Conservation (phyloP, 108 stramenopile species). For the Bacterosira constricta region DNA sequence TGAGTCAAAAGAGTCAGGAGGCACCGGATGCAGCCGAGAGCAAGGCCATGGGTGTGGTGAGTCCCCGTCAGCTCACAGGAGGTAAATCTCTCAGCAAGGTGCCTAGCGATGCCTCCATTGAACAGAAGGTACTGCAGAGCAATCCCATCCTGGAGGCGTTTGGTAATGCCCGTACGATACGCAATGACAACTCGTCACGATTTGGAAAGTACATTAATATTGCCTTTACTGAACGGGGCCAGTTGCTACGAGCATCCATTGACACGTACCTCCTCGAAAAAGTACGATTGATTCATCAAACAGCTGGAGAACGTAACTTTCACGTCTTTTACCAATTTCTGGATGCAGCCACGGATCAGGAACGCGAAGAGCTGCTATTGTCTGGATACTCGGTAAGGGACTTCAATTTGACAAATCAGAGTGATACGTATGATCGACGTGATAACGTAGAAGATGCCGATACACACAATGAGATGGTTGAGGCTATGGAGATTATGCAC, state of each 20-base stretch:
- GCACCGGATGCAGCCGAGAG: slow-evolving; percentile 15
- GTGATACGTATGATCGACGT: slow-evolving; percentile 55
- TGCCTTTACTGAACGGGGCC: slow-evolving; percentile 58
- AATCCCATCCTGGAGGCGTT: slow-evolving; percentile 93
- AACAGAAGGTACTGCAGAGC: slow-evolving; percentile 83
- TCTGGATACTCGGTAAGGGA: slow-evolving; percentile 20
- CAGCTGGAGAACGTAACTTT: slow-evolving; percentile 88
- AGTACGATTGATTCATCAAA: slow-evolving; percentile 85
- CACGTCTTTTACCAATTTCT: slow-evolving; percentile 94
- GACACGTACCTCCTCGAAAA: slow-evolving; percentile 95
- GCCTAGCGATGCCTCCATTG: slow-evolving; percentile 55
- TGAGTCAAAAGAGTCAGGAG: slow-evolving; percentile 60
- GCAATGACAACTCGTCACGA: slow-evolving; percentile 94
- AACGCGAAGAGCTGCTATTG: slow-evolving; percentile 38
- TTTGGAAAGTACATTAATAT: slow-evolving; percentile 97
- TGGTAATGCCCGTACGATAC: slow-evolving; percentile 88
- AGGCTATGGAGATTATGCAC: slow-evolving; percentile 60
- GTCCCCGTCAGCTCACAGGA: slow-evolving; percentile 2
- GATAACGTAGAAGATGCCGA: slow-evolving; percentile 57
- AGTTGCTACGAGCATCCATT: slow-evolving; percentile 70
- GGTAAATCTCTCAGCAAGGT: background rate
- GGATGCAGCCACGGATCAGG: slow-evolving; percentile 46
- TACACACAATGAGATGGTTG: slow-evolving; percentile 65
- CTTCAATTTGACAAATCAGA: slow-evolving; percentile 49
- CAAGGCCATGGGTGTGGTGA: background rate